Evolutionary conservation across 1,284 basidiomycete species (phyloP), one percentile per base, ranked within the genome.

Genomic region (Veloporphyrellus conicus): DNA sequence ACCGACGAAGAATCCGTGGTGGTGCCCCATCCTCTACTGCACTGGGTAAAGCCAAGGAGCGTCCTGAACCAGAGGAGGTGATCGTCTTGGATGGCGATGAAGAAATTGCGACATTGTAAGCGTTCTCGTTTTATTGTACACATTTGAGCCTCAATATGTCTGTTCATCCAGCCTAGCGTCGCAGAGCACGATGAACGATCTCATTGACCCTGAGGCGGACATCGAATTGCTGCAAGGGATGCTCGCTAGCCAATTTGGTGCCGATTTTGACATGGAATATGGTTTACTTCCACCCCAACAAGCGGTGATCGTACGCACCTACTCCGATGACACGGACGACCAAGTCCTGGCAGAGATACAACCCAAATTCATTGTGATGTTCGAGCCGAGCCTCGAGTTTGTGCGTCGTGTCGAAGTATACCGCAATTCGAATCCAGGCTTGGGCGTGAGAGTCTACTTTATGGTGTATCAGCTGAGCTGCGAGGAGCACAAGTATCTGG

Each of bases 401-500:
- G 82, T 98, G 32, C 77, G 96, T 22, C 79, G 95, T 0, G 77
- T 99, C 32, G 95, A 99, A 78, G 92, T 93, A 49, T 93, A 94
- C 67, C 81, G 87, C 60, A 86, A 84, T 54, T 79, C 84, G 5
- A 84, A 87, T 66, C 85, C 87, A 1, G 88, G 87, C 0, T 69
- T 93, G 4, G 84, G 79, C 0, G 81, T 98, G 1, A 78, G 93
- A n/a, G 88, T 97, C 4, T 99, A 99, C 66, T 94, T 98, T 65
- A 85, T 98, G 82, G 76, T 93, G 16, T 98, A 98, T 68, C 80
- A 84, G 42, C 83, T 91, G 58, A 95, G 91, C 39, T 90, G 90
- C 54, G 96, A 99, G 64, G 95, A 99, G 62, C 93, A 96, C 66
- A 87, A 91, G 60, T 99, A 96, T 67, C 77, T 99, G 20, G 87